phyloP scores from a whole-genome alignment of 2,329 filamentous ascomycete species.

The Camillea tinctor region DNA sequence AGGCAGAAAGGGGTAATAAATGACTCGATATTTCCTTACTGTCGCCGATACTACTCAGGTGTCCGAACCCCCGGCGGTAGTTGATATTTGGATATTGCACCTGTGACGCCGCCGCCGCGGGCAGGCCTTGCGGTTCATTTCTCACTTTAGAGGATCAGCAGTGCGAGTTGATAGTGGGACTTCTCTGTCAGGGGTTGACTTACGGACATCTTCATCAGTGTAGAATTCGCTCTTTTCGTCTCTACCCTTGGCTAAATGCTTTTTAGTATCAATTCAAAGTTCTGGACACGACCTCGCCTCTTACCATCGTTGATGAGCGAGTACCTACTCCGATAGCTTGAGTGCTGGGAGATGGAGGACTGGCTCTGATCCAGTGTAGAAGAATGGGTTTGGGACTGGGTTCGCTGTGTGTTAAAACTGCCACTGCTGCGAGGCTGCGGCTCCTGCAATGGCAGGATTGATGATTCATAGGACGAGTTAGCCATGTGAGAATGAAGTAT shows the following conservation, averaged over 20 bases:
- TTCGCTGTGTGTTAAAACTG: not conserved
- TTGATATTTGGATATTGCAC: constrained; percentile 14
- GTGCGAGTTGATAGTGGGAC: not conserved
- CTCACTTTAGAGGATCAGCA: constrained; percentile 1
- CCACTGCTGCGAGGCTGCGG: constrained; percentile 2
- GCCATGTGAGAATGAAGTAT: constrained; percentile 6
- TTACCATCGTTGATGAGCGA: not conserved
- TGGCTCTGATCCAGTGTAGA: not conserved
- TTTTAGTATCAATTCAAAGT: constrained; percentile 1
- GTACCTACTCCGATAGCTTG: not conserved
- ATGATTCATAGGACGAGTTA: constrained; percentile 1
- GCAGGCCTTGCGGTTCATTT: constrained; percentile 11
- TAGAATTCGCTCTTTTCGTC: constrained; percentile 10
- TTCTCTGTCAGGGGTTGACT: not conserved
- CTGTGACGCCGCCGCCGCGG: constrained; percentile 12
- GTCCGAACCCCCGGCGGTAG: constrained; percentile 15
- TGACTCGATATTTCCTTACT: too few relatives aligned
- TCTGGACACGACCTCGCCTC: not conserved
- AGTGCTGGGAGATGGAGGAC: too few relatives aligned
- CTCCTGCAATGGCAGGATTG: constrained; percentile 1
- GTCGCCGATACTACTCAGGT: constrained; percentile 5
- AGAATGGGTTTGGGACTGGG: constrained; percentile 1
- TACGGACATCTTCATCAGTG: constrained; percentile 17
- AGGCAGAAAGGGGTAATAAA: too few relatives aligned
- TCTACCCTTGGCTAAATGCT: constrained; percentile 11